Evolutionary conservation across 345 rosid species (phyloP), one percentile per base, ranked within the genome.

Genomic region (Corchorus olitorius): DNA sequence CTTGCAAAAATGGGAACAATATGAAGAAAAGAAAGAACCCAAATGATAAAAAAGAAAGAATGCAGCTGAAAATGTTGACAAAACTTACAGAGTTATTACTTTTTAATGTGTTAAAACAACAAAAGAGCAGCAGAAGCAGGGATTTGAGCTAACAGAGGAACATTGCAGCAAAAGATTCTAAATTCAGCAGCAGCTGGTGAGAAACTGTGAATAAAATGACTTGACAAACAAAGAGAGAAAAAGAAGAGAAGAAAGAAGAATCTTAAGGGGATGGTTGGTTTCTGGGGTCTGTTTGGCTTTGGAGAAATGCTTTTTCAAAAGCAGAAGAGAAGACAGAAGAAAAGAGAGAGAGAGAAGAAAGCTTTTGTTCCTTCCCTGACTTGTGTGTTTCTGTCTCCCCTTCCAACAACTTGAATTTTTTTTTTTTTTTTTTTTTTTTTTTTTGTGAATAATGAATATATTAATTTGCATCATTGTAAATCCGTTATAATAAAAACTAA

Each of bases 301-400:
- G 37, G 12, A 60, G 33, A 43, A 34, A 63, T 63, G 77, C 60
- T 74, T 62, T 74, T 60, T 49, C 39, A 48, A 73, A 74, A 61
- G 69, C 8, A 48, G 65, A 73, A 48, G 46, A 73, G 7, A 48
- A 22, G 8, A 11, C 9, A 8, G 43, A 43, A 16, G 35, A 45
- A 35, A 33, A 10, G 11, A 41, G n/a, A n/a, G 7, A 59, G 22
- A 17, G 41, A 73, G 58, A 48, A 74, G 27, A 74, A 34, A 50
- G 67, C 60, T 50, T n/a, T 46, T 22, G 60, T 33, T 61, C 19
- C 46, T 46, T 8, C 7, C 58, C 39, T 45, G 52, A 43, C 71
- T 20, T 67, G 5, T 63, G 67, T 61, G 14, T 22, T 19, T 61
- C 65, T 39, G 43, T 39, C 43, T 39, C 39, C 37, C 39, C 41